Conservation (phyloP, 306 rosid species). For the Macrotyloma uniflorum region DNA sequence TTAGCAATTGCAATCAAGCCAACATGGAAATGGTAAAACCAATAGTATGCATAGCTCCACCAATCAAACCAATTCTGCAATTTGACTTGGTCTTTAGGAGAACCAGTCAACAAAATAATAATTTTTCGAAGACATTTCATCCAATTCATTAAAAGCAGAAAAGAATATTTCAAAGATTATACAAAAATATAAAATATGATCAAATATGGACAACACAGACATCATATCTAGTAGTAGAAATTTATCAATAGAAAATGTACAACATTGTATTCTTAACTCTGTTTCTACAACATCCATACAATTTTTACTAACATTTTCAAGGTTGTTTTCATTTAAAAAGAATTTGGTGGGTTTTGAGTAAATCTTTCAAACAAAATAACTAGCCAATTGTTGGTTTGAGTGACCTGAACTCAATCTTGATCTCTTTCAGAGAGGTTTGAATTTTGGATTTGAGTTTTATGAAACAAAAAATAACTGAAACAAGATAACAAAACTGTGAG, state of each 20-base stretch:
- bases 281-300: background rate
- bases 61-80: background rate
- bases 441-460: too few species aligned
- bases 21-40: background rate
- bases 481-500: background rate
- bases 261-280: background rate
- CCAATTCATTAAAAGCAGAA: background rate
- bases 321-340: background rate
- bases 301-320: background rate
- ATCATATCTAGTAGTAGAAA: background rate
- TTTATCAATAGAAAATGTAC: background rate
- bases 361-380: background rate
- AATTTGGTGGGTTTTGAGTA: background rate
- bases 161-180: background rate
- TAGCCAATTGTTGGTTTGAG: too few species aligned
- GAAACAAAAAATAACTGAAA: too few species aligned
- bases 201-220: background rate
- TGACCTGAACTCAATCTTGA: too few species aligned
- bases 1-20: background rate
- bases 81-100: background rate
- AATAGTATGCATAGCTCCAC: background rate
- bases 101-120: background rate
- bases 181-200: background rate
- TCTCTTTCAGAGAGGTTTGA: too few species aligned
- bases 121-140: background rate